A percentile compares a stretch with the other conserved stretches of the same genome.
These are phyloP conservation scores for Casuarina equisetifolia DNA, from an alignment of 306 rosid species.

Conservation along the genomic window DNA sequence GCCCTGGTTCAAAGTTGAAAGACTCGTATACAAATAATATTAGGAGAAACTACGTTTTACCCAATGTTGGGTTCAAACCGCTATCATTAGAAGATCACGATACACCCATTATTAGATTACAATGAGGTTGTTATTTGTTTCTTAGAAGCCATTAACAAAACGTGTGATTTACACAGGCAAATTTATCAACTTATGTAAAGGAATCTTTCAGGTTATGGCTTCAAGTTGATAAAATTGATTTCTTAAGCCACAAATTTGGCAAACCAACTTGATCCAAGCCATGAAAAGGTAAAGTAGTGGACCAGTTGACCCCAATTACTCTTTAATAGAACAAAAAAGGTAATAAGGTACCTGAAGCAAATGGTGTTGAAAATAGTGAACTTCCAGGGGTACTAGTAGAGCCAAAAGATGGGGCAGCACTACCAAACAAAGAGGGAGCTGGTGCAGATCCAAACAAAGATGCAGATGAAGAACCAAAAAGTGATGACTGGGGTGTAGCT, in stretches of 20 bases:
- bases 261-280: neutral
- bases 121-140: too few species aligned
- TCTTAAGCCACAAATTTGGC: neutral
- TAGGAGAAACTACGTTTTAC: too few species aligned
- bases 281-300: neutral
- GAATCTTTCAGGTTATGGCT: neutral
- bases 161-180: too few species aligned
- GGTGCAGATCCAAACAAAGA: slow-evolving; percentile 54
- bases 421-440: slow-evolving; percentile 65
- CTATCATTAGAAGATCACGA: too few species aligned
- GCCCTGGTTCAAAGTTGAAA: slow-evolving; percentile 17
- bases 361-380: slow-evolving; percentile 77
- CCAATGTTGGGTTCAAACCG: too few species aligned
- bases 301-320: neutral
- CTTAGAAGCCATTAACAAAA: too few species aligned
- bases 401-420: slow-evolving; percentile 52
- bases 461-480: slow-evolving; percentile 61
- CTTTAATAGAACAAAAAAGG: slow-evolving; percentile 7
- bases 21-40: neutral
- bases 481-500: slow-evolving; percentile 60
- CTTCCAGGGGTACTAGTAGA: slow-evolving; percentile 52
- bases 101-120: too few species aligned
- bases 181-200: neutral
- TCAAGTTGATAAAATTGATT: neutral
- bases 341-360: slow-evolving; percentile 66